Percentiles rank a stretch among this genome's conserved stretches.
Conservation (phyloP, 176 grass and related monocot species). For the Bonia amplexicaulis region DNA sequence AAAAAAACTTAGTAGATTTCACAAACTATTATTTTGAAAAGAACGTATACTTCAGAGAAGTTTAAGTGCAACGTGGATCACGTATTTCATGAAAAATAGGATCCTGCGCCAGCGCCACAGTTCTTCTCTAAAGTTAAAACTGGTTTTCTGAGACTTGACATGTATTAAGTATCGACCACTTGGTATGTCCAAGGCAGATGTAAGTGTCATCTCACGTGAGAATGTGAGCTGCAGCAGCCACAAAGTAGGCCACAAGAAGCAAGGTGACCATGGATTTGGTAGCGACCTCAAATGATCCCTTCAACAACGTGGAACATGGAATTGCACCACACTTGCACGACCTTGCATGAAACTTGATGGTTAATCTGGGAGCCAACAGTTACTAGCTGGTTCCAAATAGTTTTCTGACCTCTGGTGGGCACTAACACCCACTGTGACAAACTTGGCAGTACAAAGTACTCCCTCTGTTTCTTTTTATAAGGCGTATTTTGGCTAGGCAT, state of each 20-base stretch:
- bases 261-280: no score
- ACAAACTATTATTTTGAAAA: neutral
- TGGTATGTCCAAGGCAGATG: neutral
- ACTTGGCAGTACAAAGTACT: neutral
- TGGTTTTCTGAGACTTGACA: neutral
- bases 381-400: neutral
- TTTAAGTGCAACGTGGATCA: neutral
- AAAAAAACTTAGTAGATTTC: neutral
- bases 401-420: neutral
- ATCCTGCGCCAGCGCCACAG: neutral
- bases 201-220: no score
- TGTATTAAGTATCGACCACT: slow-evolving; percentile 24
- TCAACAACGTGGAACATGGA: no score
- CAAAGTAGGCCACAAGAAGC: no score
- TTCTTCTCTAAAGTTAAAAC: neutral
- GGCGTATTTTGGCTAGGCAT: no score
- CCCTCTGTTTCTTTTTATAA: no score
- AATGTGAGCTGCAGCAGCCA: no score
- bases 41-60: neutral
- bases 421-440: neutral
- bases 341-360: neutral
- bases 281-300: no score
- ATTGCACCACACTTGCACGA: neutral
- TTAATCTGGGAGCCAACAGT: neutral
- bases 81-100: neutral